A percentile compares a stretch with the other conserved stretches of the same genome.
phyloP scores from a whole-genome alignment of 176 grass and related monocot species.

The Juncus effusus region DNA sequence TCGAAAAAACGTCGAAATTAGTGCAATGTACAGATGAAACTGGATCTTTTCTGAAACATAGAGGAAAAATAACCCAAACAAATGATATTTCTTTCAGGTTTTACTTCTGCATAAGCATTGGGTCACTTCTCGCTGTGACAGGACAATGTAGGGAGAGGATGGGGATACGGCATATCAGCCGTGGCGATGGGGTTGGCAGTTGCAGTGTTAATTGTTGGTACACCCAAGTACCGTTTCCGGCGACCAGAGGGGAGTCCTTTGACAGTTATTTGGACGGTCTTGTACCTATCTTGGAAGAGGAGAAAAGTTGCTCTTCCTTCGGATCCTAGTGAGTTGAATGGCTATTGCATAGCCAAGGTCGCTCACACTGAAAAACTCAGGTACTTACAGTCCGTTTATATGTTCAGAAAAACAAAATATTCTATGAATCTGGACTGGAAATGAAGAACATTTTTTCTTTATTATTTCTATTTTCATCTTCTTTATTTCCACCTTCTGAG shows the following conservation, averaged over 20 bases:
- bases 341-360: conserved; percentile 36
- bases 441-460: too few relatives aligned
- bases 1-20: too few relatives aligned
- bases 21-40: too few relatives aligned
- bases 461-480: too few relatives aligned
- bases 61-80: too few relatives aligned
- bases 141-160: conserved; percentile 32
- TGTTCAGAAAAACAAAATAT: too few relatives aligned
- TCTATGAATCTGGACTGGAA: too few relatives aligned
- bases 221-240: conserved; percentile 31
- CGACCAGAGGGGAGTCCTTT: conserved; percentile 44
- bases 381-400: too few relatives aligned
- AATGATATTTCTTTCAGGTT: conserved; percentile 9
- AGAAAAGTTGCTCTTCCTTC: conserved; percentile 19
- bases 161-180: conserved; percentile 36
- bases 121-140: conserved; percentile 34
- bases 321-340: conserved; percentile 29
- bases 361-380: conserved; percentile 33
- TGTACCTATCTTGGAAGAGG: conserved; percentile 38
- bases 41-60: too few relatives aligned
- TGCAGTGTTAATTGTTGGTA: conserved; percentile 23
- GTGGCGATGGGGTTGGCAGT: conserved; percentile 32
- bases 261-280: conserved; percentile 33
- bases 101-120: conserved; percentile 40
- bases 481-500: too few relatives aligned